Percentiles rank a stretch among this genome's conserved stretches.
Evolutionary conservation across 371 early-diverging fungal genomes (phyloP).

Genomic region (Saksenaea oblongispora): DNA sequence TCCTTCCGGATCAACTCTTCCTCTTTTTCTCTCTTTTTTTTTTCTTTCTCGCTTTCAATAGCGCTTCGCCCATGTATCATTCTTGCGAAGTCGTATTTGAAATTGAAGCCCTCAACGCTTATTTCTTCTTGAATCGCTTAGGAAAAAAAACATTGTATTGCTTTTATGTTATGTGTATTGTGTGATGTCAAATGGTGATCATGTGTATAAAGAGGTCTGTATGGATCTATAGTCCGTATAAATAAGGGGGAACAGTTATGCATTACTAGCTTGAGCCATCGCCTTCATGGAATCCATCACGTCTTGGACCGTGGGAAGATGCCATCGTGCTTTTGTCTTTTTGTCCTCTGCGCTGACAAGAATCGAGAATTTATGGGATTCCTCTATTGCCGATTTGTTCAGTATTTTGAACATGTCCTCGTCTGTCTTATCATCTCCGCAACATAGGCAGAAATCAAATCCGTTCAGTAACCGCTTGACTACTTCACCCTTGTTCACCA

Average conservation of each 20-base stretch:
- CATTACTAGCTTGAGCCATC: constrained; percentile 10
- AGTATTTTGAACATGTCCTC: constrained; percentile 88
- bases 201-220: background rate
- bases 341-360: constrained; percentile 79
- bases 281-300: constrained; percentile 42
- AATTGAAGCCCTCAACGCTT: background rate
- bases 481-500: constrained; percentile 91
- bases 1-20: background rate
- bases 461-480: constrained; percentile 74
- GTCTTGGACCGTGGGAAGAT: constrained; percentile 60
- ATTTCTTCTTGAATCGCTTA: background rate
- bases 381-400: constrained; percentile 32
- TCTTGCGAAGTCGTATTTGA: background rate
- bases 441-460: constrained; percentile 88
- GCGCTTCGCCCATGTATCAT: background rate
- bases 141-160: too few relatives aligned
- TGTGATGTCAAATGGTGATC: background rate
- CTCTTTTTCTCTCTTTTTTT: background rate
- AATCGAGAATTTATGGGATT: constrained; percentile 56
- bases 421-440: constrained; percentile 94
- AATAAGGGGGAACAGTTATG: background rate
- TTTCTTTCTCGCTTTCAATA: background rate
- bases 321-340: constrained; percentile 82
- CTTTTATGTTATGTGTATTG: too few relatives aligned
- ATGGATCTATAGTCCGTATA: background rate